Conservation (phyloP, 805 yeast genomes). For the Candida anglica region DNA sequence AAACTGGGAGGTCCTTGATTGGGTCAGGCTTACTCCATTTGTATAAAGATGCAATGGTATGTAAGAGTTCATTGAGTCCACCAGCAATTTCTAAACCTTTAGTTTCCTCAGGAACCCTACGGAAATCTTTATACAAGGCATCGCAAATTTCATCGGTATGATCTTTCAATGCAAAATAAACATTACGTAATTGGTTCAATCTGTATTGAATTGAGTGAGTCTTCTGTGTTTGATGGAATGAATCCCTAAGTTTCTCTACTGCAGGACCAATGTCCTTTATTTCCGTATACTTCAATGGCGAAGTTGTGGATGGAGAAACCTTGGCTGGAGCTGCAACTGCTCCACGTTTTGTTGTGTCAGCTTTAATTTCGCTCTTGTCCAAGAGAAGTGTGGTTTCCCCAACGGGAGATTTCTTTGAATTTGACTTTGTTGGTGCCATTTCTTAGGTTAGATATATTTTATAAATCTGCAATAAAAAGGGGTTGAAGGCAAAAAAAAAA, state of each 20-base stretch:
- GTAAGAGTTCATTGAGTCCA: constrained; percentile 50
- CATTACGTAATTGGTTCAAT: constrained; percentile 57
- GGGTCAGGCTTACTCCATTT: constrained; percentile 56
- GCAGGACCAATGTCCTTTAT: constrained; percentile 44
- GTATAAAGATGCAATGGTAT: constrained; percentile 55
- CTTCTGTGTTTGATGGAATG: constrained; percentile 44
- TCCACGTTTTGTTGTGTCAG: background rate
- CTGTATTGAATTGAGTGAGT: constrained; percentile 53
- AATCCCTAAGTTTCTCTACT: constrained; percentile 37
- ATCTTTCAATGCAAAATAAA: constrained; percentile 63
- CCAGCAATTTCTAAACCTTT: constrained; percentile 52
- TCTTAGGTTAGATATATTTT: too few species aligned
- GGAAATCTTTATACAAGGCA: constrained; percentile 65
- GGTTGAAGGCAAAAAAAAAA: too few species aligned
- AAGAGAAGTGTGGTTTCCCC: too few species aligned
- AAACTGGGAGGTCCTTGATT: constrained; percentile 34
- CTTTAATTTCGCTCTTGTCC: too few species aligned
- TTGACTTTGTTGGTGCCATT: too few species aligned
- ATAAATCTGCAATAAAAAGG: too few species aligned
- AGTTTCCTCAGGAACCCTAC: constrained; percentile 63
- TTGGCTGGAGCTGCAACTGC: background rate
- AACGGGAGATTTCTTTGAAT: background rate
- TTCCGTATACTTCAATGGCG: constrained; percentile 37
- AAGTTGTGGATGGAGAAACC: constrained; percentile 1
- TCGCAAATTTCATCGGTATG: constrained; percentile 48